Evolutionary conservation across 352 stramenopile species (phyloP), one percentile per base, ranked within the genome.

Genomic region (Phytophthora megakarya): DNA sequence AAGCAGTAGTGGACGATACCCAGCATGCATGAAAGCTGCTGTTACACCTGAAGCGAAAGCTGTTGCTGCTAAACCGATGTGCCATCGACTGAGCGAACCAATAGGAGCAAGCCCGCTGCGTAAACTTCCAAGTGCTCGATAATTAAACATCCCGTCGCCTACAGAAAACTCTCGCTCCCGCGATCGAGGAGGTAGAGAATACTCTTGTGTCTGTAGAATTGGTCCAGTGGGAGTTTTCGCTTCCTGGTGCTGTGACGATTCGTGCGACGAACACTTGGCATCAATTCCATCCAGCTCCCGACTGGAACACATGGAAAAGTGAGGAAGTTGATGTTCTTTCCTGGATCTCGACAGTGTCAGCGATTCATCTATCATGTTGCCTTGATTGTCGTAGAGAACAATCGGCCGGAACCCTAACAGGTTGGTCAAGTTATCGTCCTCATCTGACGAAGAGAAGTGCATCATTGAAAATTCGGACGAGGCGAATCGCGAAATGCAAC

Each of bases 141-240:
- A 83, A 33, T 86, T 81, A 52, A 84, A 88, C 56, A 80, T 82
- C 9, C 46, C 46, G 30, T 80, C 65, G 16, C 53, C 56, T 16
- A 65, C 60, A 19, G 80, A 70, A 43, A 61, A 59, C 19, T 37
- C 25, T 46, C 66, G 49, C 10, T 66, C 54, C 30, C 44, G 58
- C n/a, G 25, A 22, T 43, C 18, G 23, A 35, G 43, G 39, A 22
- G 53, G 53, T 10, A 48, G 56, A n/a, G 47, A 52, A 9, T 70
- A 51, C 21, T 61, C 23, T 22, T 59, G 51, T 9, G 16, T 42
- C 23, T 59, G 26, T 5, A 12, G 9, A 22, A 15, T 25, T 11
- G 30, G 37, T 25, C 21, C 26, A 11, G 3, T 35, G 15, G 43
- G 44, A 0, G 47, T 50, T 19, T 40, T 58, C 1, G 10, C 3